phyloP scores from a whole-genome alignment of 2,329 filamentous ascomycete genomes.

The Venturia pyrina region DNA sequence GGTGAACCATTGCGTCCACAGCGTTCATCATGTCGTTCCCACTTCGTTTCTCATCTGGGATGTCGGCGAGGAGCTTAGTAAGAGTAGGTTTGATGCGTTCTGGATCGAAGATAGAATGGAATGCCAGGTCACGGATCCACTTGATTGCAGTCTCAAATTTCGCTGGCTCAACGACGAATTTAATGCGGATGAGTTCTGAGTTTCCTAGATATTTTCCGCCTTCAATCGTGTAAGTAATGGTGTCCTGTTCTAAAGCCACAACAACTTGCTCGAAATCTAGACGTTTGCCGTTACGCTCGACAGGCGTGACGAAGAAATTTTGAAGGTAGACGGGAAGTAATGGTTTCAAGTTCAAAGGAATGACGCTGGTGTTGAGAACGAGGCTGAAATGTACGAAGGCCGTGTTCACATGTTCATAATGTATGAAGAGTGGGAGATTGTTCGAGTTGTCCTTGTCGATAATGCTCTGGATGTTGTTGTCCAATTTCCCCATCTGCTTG shows the following conservation, averaged over 20 bases:
- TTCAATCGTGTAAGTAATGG: conserved; percentile 72
- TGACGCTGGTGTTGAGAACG: conserved; percentile 64
- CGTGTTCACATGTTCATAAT: conserved; percentile 89
- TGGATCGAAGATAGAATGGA: conserved; percentile 78
- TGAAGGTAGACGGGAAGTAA: conserved; percentile 75
- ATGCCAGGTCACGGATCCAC: conserved; percentile 80
- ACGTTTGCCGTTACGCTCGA: conserved; percentile 63
- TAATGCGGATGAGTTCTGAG: conserved; percentile 69
- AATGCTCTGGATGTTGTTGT: conserved; percentile 62
- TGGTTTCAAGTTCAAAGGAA: conserved; percentile 77
- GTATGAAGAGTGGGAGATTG: conserved; percentile 73
- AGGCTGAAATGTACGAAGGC: conserved; percentile 84
- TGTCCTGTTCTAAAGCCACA: conserved; percentile 82
- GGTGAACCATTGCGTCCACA: conserved; percentile 67
- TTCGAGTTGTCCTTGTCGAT: conserved; percentile 57
- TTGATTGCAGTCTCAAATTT: conserved; percentile 75
- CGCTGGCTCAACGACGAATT: conserved; percentile 76
- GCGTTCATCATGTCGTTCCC: conserved; percentile 57
- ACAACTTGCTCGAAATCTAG: conserved; percentile 89
- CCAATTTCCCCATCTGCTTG: conserved; percentile 53
- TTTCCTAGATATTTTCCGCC: conserved; percentile 61
- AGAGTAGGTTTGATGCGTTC: conserved; percentile 52
- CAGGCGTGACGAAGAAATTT: conserved; percentile 90
- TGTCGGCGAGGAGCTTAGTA: conserved; percentile 77
- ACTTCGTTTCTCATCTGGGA: conserved; percentile 84